phyloP scores from a whole-genome alignment of 352 stramenopile genomes.

The Globisporangium splendens region DNA sequence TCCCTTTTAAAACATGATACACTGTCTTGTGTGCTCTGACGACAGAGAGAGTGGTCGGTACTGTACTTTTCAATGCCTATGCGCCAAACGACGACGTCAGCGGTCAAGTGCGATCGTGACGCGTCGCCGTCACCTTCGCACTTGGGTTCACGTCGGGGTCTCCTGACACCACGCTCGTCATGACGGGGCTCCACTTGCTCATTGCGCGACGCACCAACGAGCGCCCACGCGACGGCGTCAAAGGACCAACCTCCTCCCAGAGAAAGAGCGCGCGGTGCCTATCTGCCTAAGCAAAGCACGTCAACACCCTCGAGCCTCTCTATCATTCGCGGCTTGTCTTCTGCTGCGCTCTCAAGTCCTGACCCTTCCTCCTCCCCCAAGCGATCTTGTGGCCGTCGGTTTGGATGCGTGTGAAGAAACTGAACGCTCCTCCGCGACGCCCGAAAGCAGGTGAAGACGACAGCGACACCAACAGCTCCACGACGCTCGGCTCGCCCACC shows the following conservation, averaged over 20 bases:
- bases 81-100: not conserved
- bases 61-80: too few relatives aligned
- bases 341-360: not conserved
- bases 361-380: not conserved
- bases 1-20: too few relatives aligned
- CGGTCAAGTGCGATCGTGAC: conserved; percentile 19
- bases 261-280: too few relatives aligned
- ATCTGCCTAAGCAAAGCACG: too few relatives aligned
- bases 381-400: conserved; percentile 5
- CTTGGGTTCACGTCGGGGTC: conserved; percentile 12
- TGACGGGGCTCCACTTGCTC: not conserved
- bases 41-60: too few relatives aligned
- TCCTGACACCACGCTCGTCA: conserved; percentile 29
- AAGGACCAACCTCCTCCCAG: too few relatives aligned
- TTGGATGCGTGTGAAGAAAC: conserved; percentile 78
- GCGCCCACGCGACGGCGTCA: conserved; percentile 3
- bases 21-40: too few relatives aligned
- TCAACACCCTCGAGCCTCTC: not conserved
- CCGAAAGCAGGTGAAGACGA: conserved; percentile 62
- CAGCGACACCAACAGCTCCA: conserved; percentile 5
- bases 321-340: conserved; percentile 3
- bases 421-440: conserved; percentile 51
- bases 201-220: not conserved
- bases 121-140: conserved; percentile 21
- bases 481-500: conserved; percentile 14